phyloP scores from a whole-genome alignment of 23 red algal genomes.

The Gracilaria vermiculophylla region DNA sequence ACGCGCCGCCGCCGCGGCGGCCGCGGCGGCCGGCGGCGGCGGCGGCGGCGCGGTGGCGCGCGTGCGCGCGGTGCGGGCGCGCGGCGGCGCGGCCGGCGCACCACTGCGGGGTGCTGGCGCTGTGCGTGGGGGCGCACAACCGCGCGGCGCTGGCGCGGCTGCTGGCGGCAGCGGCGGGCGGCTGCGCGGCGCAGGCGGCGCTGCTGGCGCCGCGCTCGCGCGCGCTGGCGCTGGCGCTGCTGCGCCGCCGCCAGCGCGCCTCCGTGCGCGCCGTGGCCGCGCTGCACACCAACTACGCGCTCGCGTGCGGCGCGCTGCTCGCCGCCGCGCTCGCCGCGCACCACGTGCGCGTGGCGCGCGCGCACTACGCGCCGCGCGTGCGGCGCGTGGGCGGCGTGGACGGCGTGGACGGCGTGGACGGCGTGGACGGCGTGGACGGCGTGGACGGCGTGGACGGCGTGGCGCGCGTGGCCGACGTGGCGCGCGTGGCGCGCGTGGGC shows the following conservation, averaged over 20 bases:
- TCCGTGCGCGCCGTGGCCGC: background rate
- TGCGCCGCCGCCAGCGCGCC: background rate
- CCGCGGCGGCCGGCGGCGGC: too few species aligned
- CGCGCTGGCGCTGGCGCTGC: background rate
- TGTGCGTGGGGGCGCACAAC: conserved; percentile 47
- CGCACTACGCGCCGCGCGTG: too few species aligned
- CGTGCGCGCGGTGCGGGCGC: conserved; percentile 12
- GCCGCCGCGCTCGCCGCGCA: background rate
- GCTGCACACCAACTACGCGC: conserved; percentile 15
- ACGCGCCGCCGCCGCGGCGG: background rate
- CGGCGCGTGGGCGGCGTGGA: too few species aligned
- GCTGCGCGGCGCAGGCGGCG: background rate
- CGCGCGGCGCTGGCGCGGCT: conserved; percentile 28
- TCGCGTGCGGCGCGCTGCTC: background rate
- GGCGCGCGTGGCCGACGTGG: background rate
- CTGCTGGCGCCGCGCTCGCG: background rate
- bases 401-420: background rate
- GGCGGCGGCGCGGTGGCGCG: too few species aligned
- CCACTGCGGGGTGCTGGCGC: conserved; percentile 30
- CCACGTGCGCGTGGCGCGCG: conserved; percentile 7
- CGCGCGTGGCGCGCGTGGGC: background rate
- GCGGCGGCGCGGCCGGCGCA: conserved; percentile 2
- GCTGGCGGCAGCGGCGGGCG: background rate
- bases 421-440: background rate
- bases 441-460: background rate